Base-by-base conservation (phyloP, 495 filamentous ascomycete species). In the Tuber magnatum region DNA sequence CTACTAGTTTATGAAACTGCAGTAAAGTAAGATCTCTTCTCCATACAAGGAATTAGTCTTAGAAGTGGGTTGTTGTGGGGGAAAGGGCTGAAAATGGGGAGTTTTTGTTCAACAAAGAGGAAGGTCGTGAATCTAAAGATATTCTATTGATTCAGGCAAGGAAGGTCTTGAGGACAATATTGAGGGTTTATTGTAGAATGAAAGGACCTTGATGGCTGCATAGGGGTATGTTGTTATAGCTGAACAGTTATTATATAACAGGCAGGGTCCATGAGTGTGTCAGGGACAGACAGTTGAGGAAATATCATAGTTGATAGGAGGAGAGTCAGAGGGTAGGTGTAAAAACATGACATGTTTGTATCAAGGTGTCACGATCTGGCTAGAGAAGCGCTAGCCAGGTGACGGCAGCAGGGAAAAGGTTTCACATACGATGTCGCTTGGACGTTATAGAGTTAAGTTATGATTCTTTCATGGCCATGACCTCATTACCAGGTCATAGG, bases 151-250 rank as follows among this genome's bases (percentile, higher is more conserved):
- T 0, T 0, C 28, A 3, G 28, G 71, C 9, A 35, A 35, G 16
- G 42, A 72, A 32, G 71, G 28, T n/a, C 51, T 39, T 28, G 42
- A 51, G 51, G 32, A 28, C 0, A 72, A 51, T 9, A 28, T 72
- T 38, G 39, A 40, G 46, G 40, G 71, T 61, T 48, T 72, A 39
- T 61, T 72, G 28, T n/a, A 72, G 7, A 44, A 51, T 61, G 71
- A 72, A 72, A 44, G 46, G 18, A 72, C 71, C 22, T 40, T 72
- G n/a, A 72, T 72, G 7, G 32, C n/a, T 0, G 71, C 65, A 14
- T 39, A 42, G 28, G 46, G 61, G n/a, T 72, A 22, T 72, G 61
- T 72, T 24, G 71, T 44, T 16, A 39, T 1, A 3, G 71, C 71
- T 56, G 71, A 44, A 4, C 12, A 46, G 8, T 8, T 44, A 28